Percentiles rank a stretch among this genome's conserved stretches.
phyloP scores from a whole-genome alignment of 805 yeast species.

The Wickerhamomyces queroliae region DNA sequence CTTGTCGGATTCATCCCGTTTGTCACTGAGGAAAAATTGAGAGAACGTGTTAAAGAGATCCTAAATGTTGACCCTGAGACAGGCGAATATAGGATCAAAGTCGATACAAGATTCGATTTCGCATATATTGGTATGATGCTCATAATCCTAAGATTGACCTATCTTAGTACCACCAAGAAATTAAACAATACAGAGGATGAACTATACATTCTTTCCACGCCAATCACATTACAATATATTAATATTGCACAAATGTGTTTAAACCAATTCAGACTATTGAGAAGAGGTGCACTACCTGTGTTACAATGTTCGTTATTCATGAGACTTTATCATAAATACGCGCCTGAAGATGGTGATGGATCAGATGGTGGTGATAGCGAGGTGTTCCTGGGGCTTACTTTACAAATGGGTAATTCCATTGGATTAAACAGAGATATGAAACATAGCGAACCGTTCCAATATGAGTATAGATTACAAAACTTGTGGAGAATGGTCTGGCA shows the following conservation, averaged over 20 bases:
- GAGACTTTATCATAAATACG: constrained; percentile 41
- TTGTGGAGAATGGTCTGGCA: constrained; percentile 59
- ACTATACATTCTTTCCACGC: constrained; percentile 36
- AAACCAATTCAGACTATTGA: constrained; percentile 45
- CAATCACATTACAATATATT: constrained; percentile 38
- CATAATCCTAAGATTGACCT: constrained; percentile 18
- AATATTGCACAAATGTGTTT: constrained; percentile 49
- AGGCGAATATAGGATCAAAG: constrained; percentile 5
- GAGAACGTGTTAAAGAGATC: constrained; percentile 10
- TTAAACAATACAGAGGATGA: constrained; percentile 14
- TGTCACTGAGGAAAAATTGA: constrained; percentile 15
- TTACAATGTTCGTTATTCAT: constrained; percentile 49
- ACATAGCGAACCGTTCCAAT: constrained; percentile 20
- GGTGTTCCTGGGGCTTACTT: constrained; percentile 40
- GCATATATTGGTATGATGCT: constrained; percentile 18
- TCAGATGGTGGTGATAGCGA: constrained; percentile 46
- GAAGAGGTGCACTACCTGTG: constrained; percentile 43
- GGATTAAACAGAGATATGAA: constrained; percentile 56
- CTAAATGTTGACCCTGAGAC: constrained; percentile 1
- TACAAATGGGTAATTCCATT: constrained; percentile 51
- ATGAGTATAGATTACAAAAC: constrained; percentile 29
- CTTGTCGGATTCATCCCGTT: constrained; percentile 21
- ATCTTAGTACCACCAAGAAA: constrained; percentile 13
- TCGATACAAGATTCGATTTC: constrained; percentile 20
- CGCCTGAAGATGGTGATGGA: constrained; percentile 57